Conservation (phyloP, 78 protist species). For the Dictyostelium citrinum region DNA sequence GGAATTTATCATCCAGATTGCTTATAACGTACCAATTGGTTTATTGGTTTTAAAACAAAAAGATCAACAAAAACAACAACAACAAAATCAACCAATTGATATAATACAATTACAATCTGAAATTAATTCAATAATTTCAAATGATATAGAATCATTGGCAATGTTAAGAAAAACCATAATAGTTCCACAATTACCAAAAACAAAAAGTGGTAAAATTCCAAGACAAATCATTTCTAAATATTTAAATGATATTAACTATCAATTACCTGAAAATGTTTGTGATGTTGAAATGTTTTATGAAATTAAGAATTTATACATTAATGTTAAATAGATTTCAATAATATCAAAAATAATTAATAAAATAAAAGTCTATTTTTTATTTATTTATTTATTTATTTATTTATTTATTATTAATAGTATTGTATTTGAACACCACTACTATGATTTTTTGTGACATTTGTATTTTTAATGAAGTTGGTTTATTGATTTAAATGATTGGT, state of each 20-base stretch:
- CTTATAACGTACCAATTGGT: slow-evolving; percentile 83
- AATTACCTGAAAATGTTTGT: neutral
- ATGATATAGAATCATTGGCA: neutral
- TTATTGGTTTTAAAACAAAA: slow-evolving; percentile 60
- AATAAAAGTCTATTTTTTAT: too few species aligned
- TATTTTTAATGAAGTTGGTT: too few species aligned
- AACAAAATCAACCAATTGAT: neutral
- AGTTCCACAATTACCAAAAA: neutral
- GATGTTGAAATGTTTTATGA: neutral
- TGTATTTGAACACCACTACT: too few species aligned
- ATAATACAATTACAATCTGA: neutral
- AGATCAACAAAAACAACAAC: too few species aligned
- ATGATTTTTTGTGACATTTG: too few species aligned
- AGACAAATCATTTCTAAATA: neutral
- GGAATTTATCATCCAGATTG: slow-evolving; percentile 71
- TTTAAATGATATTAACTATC: neutral
- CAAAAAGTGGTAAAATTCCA: neutral
- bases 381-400: too few species aligned
- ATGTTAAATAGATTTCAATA: too few species aligned
- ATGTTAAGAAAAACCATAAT: neutral
- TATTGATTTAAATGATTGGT: too few species aligned
- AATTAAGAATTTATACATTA: too few species aligned
- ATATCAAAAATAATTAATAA: neutral
- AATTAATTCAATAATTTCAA: neutral
- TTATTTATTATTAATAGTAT: too few species aligned